phyloP scores from a whole-genome alignment of 257 asterid genomes.

The Salvia splendens region DNA sequence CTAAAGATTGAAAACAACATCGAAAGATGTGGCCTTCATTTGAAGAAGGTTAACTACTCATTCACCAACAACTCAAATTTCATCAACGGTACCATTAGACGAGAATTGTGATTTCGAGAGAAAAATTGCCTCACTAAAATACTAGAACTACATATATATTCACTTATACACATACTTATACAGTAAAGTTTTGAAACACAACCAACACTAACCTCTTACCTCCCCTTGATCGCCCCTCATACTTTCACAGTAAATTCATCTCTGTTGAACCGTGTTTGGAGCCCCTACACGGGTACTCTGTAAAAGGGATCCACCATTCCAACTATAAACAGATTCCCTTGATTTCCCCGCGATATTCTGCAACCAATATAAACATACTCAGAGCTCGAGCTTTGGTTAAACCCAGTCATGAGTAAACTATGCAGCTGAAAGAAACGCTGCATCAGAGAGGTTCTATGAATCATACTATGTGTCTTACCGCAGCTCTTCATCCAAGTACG shows the following conservation, averaged over 20 bases:
- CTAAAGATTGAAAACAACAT: too few relatives aligned
- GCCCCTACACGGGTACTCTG: slow-evolving; percentile 45
- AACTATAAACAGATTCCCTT: slow-evolving; percentile 59
- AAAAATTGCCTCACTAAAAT: too few relatives aligned
- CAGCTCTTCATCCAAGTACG: slow-evolving; percentile 62
- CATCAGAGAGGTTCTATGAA: slow-evolving; percentile 2
- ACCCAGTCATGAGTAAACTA: too few relatives aligned
- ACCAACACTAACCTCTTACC: slow-evolving; percentile 1
- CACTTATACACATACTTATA: background rate
- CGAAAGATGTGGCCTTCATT: too few relatives aligned
- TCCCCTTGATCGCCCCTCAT: background rate
- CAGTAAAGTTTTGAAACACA: background rate
- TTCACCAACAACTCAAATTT: too few relatives aligned
- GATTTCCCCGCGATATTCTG: slow-evolving; percentile 73
- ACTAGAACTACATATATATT: background rate
- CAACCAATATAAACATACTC: slow-evolving; percentile 2
- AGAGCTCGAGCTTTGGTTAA: background rate
- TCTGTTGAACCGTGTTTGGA: too few relatives aligned
- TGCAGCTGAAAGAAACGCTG: background rate
- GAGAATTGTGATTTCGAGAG: too few relatives aligned
- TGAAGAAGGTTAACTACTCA: too few relatives aligned
- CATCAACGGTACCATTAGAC: too few relatives aligned
- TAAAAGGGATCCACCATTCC: slow-evolving; percentile 65
- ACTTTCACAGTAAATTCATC: too few relatives aligned
- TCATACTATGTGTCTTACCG: slow-evolving; percentile 40